Conservation (phyloP, 768 basidiomycete genomes). For the Cytidiella melzeri region DNA sequence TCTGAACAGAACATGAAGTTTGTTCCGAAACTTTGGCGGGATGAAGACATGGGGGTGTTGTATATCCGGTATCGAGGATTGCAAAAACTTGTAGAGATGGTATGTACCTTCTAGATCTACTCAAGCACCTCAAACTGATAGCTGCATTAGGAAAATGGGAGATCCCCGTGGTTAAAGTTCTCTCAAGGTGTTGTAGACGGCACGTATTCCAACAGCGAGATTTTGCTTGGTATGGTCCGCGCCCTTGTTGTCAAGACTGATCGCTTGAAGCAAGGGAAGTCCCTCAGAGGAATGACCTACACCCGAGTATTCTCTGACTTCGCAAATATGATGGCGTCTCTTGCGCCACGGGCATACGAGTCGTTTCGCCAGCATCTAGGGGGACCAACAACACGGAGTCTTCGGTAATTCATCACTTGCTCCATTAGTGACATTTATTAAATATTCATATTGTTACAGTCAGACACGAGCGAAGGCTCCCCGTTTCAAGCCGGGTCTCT, state of each 20-base stretch:
- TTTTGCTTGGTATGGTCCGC: no score
- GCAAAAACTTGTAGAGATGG: constrained; percentile 5
- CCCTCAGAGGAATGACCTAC: neutral
- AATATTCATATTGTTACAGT: neutral
- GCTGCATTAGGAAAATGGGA: neutral
- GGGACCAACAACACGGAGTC: neutral
- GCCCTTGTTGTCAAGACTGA: no score
- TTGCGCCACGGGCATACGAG: neutral
- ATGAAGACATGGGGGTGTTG: neutral
- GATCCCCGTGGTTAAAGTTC: neutral
- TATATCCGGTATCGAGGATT: constrained; percentile 2
- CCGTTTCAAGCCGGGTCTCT: neutral
- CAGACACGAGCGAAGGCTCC: neutral
- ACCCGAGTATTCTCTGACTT: neutral
- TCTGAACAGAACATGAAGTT: neutral
- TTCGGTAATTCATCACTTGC: neutral
- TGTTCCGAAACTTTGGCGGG: constrained; percentile 4
- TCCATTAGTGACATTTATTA: neutral
- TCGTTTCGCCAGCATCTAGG: neutral
- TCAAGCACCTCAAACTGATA: neutral
- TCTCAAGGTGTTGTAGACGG: neutral
- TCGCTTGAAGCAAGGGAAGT: neutral
- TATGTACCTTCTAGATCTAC: no score
- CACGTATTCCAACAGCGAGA: neutral
- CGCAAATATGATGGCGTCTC: neutral